Base-by-base conservation (phyloP, 805 yeast genomes). In the Metschnikowia peoriensis region DNA sequence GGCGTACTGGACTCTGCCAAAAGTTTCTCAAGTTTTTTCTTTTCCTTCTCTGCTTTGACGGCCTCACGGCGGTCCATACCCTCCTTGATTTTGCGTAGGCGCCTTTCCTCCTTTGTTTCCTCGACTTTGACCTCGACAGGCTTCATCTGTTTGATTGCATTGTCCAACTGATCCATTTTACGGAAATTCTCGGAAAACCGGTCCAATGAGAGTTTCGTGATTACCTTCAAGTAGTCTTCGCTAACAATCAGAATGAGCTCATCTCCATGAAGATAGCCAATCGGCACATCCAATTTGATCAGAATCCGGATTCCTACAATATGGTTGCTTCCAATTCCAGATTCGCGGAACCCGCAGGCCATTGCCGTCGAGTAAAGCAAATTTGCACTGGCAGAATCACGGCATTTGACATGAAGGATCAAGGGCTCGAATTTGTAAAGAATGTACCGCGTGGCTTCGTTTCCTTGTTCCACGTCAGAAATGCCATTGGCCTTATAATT, bases 291-390 rank as follows among this genome's bases (percentile, higher is more conserved):
- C 27, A 90, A 66, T 55, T 82, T 81, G 52, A 90, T 83, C 5
- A 89, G 83, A 1, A 83, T 86, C 57, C 97, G 74, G 16, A 90
- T 80, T 0, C 91, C 97, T 7, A 90, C 96, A 11, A 86, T 75
- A 59, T 83, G 81, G 61, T 89, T 88, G 32, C 84, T 76, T 7
- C 96, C 96, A 44, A 90, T 88, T 0, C 97, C 97, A 32, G 89
- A 79, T 66, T 90, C 97, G 61, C 97, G 76, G 62, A 86, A 90
- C 2, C 97, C 97, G 69, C 94, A 86, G 1, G 80, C 78, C 89
- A 89, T 85, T 0, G 96, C 96, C 0, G 80, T 69, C 38, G 84
- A 80, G 57, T 84, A 88, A 10, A 90, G 66, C 39, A 68, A 69
- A n/a, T 78, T 74, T 0, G 97, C 96, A 6, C 77, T 67, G 12